A percentile compares a stretch with the other conserved stretches of the same genome.
Conservation (phyloP, 495 filamentous ascomycete species). For the Lichenothelia convexa region DNA sequence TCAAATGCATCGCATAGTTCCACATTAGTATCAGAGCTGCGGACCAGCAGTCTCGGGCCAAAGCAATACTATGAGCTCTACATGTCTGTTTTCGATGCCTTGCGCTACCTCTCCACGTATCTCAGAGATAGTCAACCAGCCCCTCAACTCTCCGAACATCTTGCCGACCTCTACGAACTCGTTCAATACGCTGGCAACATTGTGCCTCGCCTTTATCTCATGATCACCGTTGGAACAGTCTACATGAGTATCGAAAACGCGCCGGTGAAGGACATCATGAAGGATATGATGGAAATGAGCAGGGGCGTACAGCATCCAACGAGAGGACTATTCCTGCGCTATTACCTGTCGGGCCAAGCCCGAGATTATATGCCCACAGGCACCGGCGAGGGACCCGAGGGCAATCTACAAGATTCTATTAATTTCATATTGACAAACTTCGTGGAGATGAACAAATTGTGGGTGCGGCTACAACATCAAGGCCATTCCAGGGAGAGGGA, state of each 20-base stretch:
- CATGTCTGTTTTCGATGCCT: constrained; percentile 95
- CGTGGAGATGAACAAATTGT: constrained; percentile 99
- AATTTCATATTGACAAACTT: constrained; percentile 97
- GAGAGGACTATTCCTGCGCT: constrained; percentile 82
- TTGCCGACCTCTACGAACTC: constrained; percentile 94
- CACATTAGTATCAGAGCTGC: constrained; percentile 89
- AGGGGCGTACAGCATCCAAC: constrained; percentile 93
- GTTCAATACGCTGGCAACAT: constrained; percentile 99
- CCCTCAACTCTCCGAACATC: constrained; percentile 90
- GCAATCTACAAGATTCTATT: constrained; percentile 91
- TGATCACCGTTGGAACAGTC: constrained; percentile 96
- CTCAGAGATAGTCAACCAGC: constrained; percentile 92
- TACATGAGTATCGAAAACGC: constrained; percentile 98
- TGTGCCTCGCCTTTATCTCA: constrained; percentile 85
- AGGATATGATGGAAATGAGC: constrained; percentile 99
- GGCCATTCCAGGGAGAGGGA: constrained; percentile 91
- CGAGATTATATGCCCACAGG: constrained; percentile 70
- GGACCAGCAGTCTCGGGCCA: constrained; percentile 83
- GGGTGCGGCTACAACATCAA: constrained; percentile 94
- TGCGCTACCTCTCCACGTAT: constrained; percentile 91
- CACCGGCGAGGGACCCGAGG: constrained; percentile 79
- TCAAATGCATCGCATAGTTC: too few relatives aligned
- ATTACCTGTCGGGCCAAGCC: constrained; percentile 88
- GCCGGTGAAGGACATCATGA: constrained; percentile 99
- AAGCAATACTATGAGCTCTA: constrained; percentile 99